These are phyloP conservation scores for Cryphonectria parasitica DNA, from an alignment of 2,329 filamentous ascomycete species.

Conservation along the genomic window DNA sequence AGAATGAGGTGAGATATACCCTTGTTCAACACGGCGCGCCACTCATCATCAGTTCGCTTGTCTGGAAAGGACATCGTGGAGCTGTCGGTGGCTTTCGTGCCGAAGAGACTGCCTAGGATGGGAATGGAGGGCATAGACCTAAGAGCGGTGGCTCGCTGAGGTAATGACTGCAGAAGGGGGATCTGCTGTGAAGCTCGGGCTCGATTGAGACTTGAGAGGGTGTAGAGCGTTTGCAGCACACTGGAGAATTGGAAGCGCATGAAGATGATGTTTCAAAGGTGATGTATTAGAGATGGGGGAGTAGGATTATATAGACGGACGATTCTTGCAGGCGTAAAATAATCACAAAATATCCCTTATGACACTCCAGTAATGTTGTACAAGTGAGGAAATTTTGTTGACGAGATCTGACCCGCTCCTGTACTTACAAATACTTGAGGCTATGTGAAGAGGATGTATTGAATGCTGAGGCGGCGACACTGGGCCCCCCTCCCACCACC, in stretches of 20 bases:
- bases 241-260: constrained; percentile 58
- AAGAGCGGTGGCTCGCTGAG: constrained; percentile 37
- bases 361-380: constrained; percentile 1
- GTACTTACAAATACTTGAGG: constrained; percentile 27
- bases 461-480: neutral
- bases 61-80: constrained; percentile 72
- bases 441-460: constrained; percentile 8
- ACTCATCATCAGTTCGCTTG: constrained; percentile 79
- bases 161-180: constrained; percentile 31
- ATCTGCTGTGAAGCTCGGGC: constrained; percentile 35
- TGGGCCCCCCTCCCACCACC: constrained; percentile 22
- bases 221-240: constrained; percentile 50
- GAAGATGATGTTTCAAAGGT: constrained; percentile 16
- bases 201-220: constrained; percentile 51
- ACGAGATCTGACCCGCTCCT: neutral
- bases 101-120: constrained; percentile 77
- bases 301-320: neutral
- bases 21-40: constrained; percentile 79
- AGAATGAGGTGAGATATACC: constrained; percentile 39
- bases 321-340: neutral
- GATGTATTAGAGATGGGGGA: neutral
- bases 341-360: neutral
- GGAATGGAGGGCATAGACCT: constrained; percentile 77
- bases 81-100: constrained; percentile 56
- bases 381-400: constrained; percentile 28